These are phyloP conservation scores for Suillus tomentosus DNA, from an alignment of 768 basidiomycete genomes.

Conservation along the genomic window DNA sequence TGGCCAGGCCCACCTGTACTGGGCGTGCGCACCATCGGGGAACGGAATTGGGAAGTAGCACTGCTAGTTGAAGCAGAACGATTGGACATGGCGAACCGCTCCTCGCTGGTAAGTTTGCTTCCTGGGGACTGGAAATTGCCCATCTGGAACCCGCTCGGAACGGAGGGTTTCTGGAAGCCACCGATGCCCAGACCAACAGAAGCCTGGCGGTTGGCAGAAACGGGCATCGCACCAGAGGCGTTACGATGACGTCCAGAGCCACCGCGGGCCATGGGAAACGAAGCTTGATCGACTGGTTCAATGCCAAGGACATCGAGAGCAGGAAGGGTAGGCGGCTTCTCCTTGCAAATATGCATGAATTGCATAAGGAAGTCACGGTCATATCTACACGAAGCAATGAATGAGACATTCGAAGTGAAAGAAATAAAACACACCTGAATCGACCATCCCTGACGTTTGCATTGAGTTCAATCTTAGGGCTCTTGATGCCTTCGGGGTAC, in stretches of 20 bases:
- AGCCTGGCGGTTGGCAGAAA: constrained; percentile 45
- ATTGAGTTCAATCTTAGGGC: constrained; percentile 86
- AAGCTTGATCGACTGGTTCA: constrained; percentile 66
- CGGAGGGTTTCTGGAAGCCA: constrained; percentile 34
- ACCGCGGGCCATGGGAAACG: constrained; percentile 55
- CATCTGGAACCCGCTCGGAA: constrained; percentile 50
- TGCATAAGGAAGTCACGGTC: constrained; percentile 97
- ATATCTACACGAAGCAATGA: constrained; percentile 56
- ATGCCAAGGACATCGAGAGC: constrained; percentile 90
- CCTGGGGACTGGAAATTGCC: constrained; percentile 63
- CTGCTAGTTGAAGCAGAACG: constrained; percentile 62
- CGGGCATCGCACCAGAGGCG: constrained; percentile 44
- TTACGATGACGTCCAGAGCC: constrained; percentile 65
- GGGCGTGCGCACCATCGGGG: constrained; percentile 70
- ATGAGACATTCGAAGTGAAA: background rate
- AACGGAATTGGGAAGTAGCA: constrained; percentile 50
- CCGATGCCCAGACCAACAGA: constrained; percentile 52
- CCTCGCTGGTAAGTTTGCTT: constrained; percentile 67
- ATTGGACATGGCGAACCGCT: constrained; percentile 53
- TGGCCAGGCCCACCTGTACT: constrained; percentile 62
- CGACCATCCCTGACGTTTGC: constrained; percentile 82
- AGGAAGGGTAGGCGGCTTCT: constrained; percentile 90
- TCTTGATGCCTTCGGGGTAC: constrained; percentile 83
- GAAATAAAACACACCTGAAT: constrained; percentile 60
- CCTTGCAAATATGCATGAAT: constrained; percentile 93